Evolutionary conservation across 768 basidiomycete genomes (phyloP), one percentile per base, ranked within the genome.

Genomic region (Russula foetens): DNA sequence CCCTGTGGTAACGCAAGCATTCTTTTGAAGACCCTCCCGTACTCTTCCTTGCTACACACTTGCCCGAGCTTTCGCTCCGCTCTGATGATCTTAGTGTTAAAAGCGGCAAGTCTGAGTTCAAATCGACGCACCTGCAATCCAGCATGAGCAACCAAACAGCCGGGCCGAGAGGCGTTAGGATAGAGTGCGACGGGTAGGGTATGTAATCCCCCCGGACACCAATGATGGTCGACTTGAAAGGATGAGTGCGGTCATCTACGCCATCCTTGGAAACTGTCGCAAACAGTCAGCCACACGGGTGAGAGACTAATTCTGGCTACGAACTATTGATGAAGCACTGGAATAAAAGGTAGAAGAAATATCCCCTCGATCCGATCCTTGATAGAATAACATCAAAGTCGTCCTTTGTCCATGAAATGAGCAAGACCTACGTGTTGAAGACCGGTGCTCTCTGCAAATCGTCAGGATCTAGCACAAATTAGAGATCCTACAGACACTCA

Each of bases 341-440:
- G 77, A 99, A 98, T 1, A 99, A 77, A 23, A 96, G 77, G 75
- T 85, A 99, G 77, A 85, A 95, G 71, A 95, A 95, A 74, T 94
- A 97, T 23, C 86, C 92, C 65, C 89, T 77, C 0, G 83, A 73
- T 7, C 95, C 96, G 56, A 98, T 89, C 8, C 88, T 91, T 60
- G 58, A 47, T 56, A 35, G n/a, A 33, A 53, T 17, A 41, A 41
- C 3, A 24, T 57, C 12, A 21, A 26, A 39, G 2, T 35, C n/a
- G 9, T 33, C 35, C 21, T 17, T 29, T 39, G 17, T 39, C 21
- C 26, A 60, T 0, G 11, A n/a, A 19, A 39, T 8, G 50, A 69
- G 17, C 26, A 23, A 33, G 24, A 23, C 79, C 68, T 68, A 90
- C 89, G 77, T 74, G 67, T 75, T 75, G 71, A 93, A 93, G 19